Conservation (phyloP, 2,329 filamentous ascomycete genomes). For the Colletotrichum abscissum region DNA sequence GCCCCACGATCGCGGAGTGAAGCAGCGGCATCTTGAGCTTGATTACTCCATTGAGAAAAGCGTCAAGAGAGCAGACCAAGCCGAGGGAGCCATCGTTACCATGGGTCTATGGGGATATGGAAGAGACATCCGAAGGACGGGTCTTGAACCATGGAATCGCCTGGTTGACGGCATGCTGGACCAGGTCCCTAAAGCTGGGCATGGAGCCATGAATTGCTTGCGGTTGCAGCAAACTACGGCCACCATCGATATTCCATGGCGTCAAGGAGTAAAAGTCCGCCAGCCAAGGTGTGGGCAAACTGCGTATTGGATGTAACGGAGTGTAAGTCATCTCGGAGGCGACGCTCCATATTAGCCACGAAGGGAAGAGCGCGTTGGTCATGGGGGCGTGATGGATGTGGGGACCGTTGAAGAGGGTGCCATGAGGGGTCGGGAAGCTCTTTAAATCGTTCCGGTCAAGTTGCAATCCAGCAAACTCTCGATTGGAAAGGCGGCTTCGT, state of each 20-base stretch:
- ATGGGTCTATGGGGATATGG: conserved; percentile 8
- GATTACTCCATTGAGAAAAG: conserved; percentile 29
- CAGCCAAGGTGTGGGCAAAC: conserved; percentile 22
- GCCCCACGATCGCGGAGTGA: conserved; percentile 18
- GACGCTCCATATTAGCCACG: conserved; percentile 35
- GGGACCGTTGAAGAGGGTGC: conserved; percentile 20
- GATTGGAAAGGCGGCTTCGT: conserved; percentile 20
- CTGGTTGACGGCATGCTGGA: conserved; percentile 6
- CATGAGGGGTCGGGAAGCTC: conserved; percentile 27
- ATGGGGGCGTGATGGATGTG: conserved; percentile 35
- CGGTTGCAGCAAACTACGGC: conserved; percentile 3
- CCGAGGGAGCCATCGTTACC: background rate
- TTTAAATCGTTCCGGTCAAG: conserved; percentile 12
- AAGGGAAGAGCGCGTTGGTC: conserved; percentile 34
- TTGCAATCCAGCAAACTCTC: conserved; percentile 1
- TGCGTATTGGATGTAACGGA: conserved; percentile 22
- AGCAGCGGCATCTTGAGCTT: conserved; percentile 19
- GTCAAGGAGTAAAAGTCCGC: conserved; percentile 1
- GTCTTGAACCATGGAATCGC: conserved; percentile 6
- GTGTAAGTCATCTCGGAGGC: conserved; percentile 35
- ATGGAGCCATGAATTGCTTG: background rate
- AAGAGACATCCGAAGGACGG: conserved; percentile 21
- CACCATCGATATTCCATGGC: background rate
- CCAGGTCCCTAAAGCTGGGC: conserved; percentile 1
- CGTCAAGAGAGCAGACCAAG: background rate